Percentiles rank a stretch among this genome's conserved stretches.
Conservation (phyloP, 345 rosid species). For the Microthlaspi erraticum region DNA sequence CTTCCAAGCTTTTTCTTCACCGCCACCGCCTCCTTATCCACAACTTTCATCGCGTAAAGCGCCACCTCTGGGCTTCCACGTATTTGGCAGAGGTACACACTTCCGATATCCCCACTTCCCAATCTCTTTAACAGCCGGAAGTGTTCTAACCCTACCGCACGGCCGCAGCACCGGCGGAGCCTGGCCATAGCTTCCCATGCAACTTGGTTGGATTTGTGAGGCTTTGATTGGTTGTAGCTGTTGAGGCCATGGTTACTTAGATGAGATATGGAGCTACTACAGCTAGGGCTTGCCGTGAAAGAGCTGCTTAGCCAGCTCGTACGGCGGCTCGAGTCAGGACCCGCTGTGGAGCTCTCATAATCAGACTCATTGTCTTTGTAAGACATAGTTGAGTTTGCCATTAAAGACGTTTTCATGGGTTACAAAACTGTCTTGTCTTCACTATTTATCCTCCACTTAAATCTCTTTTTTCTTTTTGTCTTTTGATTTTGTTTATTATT, state of each 20-base stretch:
- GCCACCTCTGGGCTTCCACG: constrained; percentile 60
- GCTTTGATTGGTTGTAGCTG: constrained; percentile 53
- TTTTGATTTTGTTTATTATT: constrained; percentile 8
- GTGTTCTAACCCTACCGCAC: constrained; percentile 75
- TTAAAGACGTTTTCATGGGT: constrained; percentile 32
- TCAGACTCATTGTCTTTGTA: constrained; percentile 61
- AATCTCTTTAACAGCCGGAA: constrained; percentile 77
- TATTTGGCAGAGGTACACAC: constrained; percentile 91
- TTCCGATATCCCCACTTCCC: constrained; percentile 93
- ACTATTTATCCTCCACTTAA: constrained; percentile 39
- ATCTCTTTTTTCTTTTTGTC: constrained; percentile 10
- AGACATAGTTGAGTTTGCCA: constrained; percentile 54
- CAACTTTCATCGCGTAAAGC: constrained; percentile 92
- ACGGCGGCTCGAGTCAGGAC: constrained; percentile 70
- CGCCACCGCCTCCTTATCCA: constrained; percentile 89
- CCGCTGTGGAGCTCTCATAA: constrained; percentile 58
- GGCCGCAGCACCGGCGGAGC: constrained; percentile 58
- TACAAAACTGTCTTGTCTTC: constrained; percentile 36
- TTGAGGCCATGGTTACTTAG: constrained; percentile 44
- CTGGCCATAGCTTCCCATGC: constrained; percentile 87
- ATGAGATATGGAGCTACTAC: constrained; percentile 66
- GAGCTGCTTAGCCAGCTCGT: constrained; percentile 84
- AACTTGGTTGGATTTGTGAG: constrained; percentile 93
- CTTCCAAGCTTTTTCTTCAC: constrained; percentile 80
- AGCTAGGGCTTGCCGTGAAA: constrained; percentile 73